Base-by-base conservation (phyloP, 139 green algal species). In the Chlamydomonas asymmetrica region DNA sequence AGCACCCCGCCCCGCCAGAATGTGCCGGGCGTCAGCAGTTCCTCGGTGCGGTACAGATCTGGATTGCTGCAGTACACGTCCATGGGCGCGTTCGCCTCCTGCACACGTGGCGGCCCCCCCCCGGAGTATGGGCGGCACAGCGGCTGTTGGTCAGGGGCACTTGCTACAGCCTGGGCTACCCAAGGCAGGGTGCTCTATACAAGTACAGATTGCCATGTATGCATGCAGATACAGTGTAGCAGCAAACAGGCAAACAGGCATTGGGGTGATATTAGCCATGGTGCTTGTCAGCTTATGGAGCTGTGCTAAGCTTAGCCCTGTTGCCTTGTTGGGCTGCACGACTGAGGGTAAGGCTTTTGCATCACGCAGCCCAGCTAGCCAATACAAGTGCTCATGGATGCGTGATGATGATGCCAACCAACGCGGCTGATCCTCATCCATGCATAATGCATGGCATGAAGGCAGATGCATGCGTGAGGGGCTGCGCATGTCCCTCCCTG, bases 1-100 rank as follows among this genome's bases (percentile, higher is more conserved):
- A 90, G 59, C 31, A 88, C 67, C 49, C 83, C 88, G 31, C 74
- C 83, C 77, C 85, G 88, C 82, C 88, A 92, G 68, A 92, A 92
- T 48, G 60, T 78, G 50, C 45, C 34, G 22, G 80, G 88, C 31
- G 73, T 87, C 31, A 92, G 79, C n/a, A n/a, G n/a, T n/a, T n/a
- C n/a, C n/a, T 32, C n/a, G 0, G 69, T 39, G 29, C 62, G 57
- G 69, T 75, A 75, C 18, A 75, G 56, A 23, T 59, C 38, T 1
- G 69, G 69, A 29, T 60, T 31, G 16, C 18, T 60, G 56, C 38
- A 75, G 56, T 22, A 34, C 29, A 39, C 38, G 29, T 54, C 54
- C n/a, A 35, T 37, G 3, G 69, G 69, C 6, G 69, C 69, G 3
- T 32, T 39, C 29, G 54, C 66, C 39, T 75, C 69, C 69, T 75